Percentiles rank a stretch among this genome's conserved stretches.
These are phyloP conservation scores for Chlamydomonas applanata DNA, from an alignment of 139 green algal species.

Conservation along the genomic window DNA sequence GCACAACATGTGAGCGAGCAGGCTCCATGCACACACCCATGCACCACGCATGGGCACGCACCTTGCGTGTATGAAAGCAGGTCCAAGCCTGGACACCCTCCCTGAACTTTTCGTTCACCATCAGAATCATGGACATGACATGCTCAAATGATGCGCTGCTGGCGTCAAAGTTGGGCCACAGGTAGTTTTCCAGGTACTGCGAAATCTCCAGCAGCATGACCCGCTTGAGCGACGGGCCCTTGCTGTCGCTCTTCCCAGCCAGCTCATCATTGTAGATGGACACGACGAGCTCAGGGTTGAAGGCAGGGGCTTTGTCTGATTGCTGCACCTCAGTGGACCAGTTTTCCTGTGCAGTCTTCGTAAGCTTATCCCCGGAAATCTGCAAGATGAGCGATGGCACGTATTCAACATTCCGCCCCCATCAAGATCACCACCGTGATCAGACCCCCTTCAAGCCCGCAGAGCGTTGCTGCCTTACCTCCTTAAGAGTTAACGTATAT, in stretches of 20 bases:
- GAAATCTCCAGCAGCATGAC: conserved; percentile 84
- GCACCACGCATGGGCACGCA: conserved; percentile 12
- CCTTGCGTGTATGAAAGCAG: conserved; percentile 62
- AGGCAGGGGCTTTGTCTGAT: conserved; percentile 29
- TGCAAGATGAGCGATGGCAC: neutral
- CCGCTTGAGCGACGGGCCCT: conserved; percentile 48
- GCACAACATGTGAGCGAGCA: neutral
- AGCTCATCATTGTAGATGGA: conserved; percentile 68
- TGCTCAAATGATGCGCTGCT: conserved; percentile 58
- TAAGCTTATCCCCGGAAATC: conserved; percentile 42
- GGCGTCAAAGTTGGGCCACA: conserved; percentile 85
- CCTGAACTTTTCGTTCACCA: conserved; percentile 96
- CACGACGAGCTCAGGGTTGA: conserved; percentile 61
- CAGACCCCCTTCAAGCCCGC: too few relatives aligned
- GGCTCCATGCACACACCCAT: neutral
- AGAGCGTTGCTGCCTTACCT: neutral
- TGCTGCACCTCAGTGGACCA: conserved; percentile 40
- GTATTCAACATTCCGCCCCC: neutral
- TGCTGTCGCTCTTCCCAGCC: conserved; percentile 27
- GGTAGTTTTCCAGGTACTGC: conserved; percentile 95
- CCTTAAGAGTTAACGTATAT: conserved; percentile 11
- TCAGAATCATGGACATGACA: conserved; percentile 84
- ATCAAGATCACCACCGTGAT: too few relatives aligned
- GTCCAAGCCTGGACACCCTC: conserved; percentile 81
- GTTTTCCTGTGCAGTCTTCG: conserved; percentile 42